These are phyloP conservation scores for Podospora tetraspora DNA, from an alignment of 495 filamentous ascomycete genomes.

Conservation along the genomic window DNA sequence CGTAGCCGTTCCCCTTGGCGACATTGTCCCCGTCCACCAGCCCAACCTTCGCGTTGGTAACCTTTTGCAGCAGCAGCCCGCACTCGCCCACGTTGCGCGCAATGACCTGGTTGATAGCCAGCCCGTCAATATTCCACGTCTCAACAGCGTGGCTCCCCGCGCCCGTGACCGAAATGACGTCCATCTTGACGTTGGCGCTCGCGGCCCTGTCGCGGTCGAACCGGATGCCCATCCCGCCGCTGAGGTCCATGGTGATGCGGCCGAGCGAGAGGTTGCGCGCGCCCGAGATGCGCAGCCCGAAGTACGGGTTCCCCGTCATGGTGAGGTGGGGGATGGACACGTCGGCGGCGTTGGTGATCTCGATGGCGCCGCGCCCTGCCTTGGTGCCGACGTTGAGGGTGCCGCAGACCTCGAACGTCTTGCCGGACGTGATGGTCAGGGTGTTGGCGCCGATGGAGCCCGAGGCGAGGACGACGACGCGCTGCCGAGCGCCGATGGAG, in stretches of 20 bases:
- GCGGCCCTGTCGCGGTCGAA: constrained; percentile 41
- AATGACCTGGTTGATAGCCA: constrained; percentile 37
- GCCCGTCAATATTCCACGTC: constrained; percentile 44
- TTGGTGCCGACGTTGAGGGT: constrained; percentile 41
- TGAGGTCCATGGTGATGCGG: constrained; percentile 41
- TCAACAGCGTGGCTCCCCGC: constrained; percentile 43
- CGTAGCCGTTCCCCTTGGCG: constrained; percentile 39
- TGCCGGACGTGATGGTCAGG: constrained; percentile 39
- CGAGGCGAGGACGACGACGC: constrained; percentile 57
- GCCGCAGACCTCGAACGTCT: constrained; percentile 46
- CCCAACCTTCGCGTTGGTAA: constrained; percentile 37
- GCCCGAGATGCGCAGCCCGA: constrained; percentile 43
- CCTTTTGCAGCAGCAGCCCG: constrained; percentile 40
- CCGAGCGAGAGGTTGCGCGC: constrained; percentile 35
- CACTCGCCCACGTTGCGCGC: constrained; percentile 43
- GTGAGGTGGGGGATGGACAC: constrained; percentile 42
- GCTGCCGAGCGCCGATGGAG: constrained; percentile 47
- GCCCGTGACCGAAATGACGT: constrained; percentile 37
- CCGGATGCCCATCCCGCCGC: constrained; percentile 42
- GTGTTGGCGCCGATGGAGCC: constrained; percentile 53
- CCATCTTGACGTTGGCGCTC: constrained; percentile 43
- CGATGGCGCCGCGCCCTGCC: constrained; percentile 40
- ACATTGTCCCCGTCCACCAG: constrained; percentile 46
- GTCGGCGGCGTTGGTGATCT: constrained; percentile 31
- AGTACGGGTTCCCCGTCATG: constrained; percentile 46